Percentiles rank a stretch among this genome's conserved stretches.
phyloP scores from a whole-genome alignment of 2,329 filamentous ascomycete genomes.

The Fusarium sp. region DNA sequence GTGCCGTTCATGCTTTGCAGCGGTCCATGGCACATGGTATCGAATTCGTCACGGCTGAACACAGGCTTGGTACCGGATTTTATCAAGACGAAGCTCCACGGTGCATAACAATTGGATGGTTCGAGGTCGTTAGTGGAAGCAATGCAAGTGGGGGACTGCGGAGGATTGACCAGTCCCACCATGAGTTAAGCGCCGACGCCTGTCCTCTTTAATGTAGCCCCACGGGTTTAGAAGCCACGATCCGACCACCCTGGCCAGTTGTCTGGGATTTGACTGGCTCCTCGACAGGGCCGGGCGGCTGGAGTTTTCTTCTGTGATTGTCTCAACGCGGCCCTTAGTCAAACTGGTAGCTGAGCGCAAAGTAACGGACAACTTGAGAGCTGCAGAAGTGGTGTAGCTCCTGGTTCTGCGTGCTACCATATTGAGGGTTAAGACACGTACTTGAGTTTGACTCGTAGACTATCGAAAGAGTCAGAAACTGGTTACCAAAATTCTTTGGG shows the following conservation, averaged over 20 bases:
- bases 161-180: slow-evolving; percentile 49
- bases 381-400: slow-evolving; percentile 17
- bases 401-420: neutral
- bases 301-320: slow-evolving; percentile 25
- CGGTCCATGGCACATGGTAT: slow-evolving; percentile 38
- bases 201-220: slow-evolving; percentile 64
- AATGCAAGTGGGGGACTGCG: slow-evolving; percentile 47
- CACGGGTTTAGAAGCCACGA: slow-evolving; percentile 49
- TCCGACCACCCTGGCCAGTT: slow-evolving; percentile 43
- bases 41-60: slow-evolving; percentile 22
- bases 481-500: neutral
- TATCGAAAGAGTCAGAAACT: neutral
- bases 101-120: slow-evolving; percentile 26
- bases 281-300: slow-evolving; percentile 36
- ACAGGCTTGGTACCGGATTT: slow-evolving; percentile 14
- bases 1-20: slow-evolving; percentile 40
- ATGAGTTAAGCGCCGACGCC: slow-evolving; percentile 68
- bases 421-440: neutral
- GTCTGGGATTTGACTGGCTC: slow-evolving; percentile 40
- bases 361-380: slow-evolving; percentile 28
- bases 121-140: slow-evolving; percentile 58
- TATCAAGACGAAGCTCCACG: slow-evolving; percentile 15
- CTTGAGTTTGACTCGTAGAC: neutral
- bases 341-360: slow-evolving; percentile 28
- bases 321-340: slow-evolving; percentile 19